Evolutionary conservation across 129 eudicot genomes (phyloP), one percentile per base, ranked within the genome.

Genomic region (Oenanthe sinensis): DNA sequence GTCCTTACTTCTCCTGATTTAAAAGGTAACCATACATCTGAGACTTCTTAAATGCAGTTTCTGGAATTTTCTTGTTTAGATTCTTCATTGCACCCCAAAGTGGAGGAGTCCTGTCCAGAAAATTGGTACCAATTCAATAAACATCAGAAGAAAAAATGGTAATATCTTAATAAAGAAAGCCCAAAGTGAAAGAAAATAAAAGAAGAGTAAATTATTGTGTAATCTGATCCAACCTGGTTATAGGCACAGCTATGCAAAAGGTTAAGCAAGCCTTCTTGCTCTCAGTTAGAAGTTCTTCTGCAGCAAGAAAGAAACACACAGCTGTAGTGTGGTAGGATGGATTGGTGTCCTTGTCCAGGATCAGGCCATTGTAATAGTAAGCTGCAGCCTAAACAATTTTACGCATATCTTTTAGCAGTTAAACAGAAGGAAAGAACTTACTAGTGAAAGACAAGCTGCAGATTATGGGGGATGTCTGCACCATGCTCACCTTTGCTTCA

Each of bases 11-110:
- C 30, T 92, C 92, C 80, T 87, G 85, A 70, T 88, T 90, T 54
- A 92, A 62, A 71, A 90, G 90, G 84, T 90, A 85, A 28, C 88
- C 90, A 76, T 90, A 92, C 91, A 92, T 85, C 85, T 90, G 94
- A 15, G 92, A 85, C 84, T 95, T 95, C 87, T 84, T 95, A 43
- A 88, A 81, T 15, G 96, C 91, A 4, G 91, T 90, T 82, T 95
- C 99, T 16, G 98, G 97, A 70, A 95, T 86, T 85, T 92, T 91
- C 82, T 90, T 93, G 68, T 85, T 83, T 77, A 95, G 84, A 86
- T 90, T 91, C 87, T 90, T 91, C 97, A 95, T 91, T 5, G 88
- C 91, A 76, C 99, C 97, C 97, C 97, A 88, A 24, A 89, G 89
- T 62, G 91, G 87, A 67, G 96, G 90, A 82, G 85, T 82, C 90